phyloP scores from a whole-genome alignment of 495 filamentous ascomycete species.

The Pseudoneurospora amorphoporcata region DNA sequence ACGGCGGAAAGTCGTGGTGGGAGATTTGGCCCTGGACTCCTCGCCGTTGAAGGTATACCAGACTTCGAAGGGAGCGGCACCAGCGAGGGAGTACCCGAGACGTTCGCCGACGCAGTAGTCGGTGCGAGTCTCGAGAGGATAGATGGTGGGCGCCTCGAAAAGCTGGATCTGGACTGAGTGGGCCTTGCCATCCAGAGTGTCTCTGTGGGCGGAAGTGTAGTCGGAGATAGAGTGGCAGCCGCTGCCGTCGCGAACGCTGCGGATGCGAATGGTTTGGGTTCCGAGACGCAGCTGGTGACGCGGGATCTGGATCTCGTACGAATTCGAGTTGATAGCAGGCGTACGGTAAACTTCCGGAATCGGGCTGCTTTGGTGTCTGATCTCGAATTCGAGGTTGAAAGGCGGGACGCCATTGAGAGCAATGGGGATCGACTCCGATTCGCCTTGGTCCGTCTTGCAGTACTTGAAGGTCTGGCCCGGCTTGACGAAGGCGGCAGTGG shows the following conservation, averaged over 20 bases:
- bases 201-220: slow-evolving; percentile 9
- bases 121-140: slow-evolving; percentile 65
- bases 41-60: slow-evolving; percentile 79
- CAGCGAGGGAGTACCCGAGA: slow-evolving; percentile 80
- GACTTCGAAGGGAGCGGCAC: slow-evolving; percentile 81
- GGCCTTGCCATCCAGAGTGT: slow-evolving; percentile 45
- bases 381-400: slow-evolving; percentile 79
- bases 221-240: slow-evolving; percentile 58
- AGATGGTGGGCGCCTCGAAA: slow-evolving; percentile 83
- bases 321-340: slow-evolving; percentile 59
- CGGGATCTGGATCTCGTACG: slow-evolving; percentile 73
- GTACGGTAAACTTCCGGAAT: slow-evolving; percentile 72
- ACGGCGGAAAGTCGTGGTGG: slow-evolving; percentile 72
- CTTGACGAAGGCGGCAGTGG: slow-evolving; percentile 67
- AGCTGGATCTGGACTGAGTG: slow-evolving; percentile 77
- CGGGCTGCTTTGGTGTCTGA: slow-evolving; percentile 77
- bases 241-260: slow-evolving; percentile 74
- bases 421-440: slow-evolving; percentile 79
- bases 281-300: slow-evolving; percentile 72
- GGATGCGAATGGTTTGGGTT: slow-evolving; percentile 74
- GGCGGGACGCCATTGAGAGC: slow-evolving; percentile 73
- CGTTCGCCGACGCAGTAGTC: slow-evolving; percentile 96
- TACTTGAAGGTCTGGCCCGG: slow-evolving; percentile 93
- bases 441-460: slow-evolving; percentile 72
- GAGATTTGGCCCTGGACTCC: slow-evolving; percentile 65